Percentiles rank a stretch among this genome's conserved stretches.
Conservation (phyloP, 306 rosid genomes). For the cucumber (Cucumis sativus) region Cucumber_9930_V3 NC_026661.2:12595501-12596000, state of each 20-base stretch:
- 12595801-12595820: constrained; percentile 52
- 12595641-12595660: not conserved
- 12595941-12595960: too few relatives aligned
- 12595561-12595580: not conserved
- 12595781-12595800: not conserved
- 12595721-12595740: not conserved
- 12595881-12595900: constrained; percentile 97
- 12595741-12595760: not conserved
- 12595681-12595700: not conserved
- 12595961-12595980: too few relatives aligned
- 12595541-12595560: too few relatives aligned
- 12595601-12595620: not conserved
- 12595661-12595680: not conserved
- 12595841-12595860: constrained; percentile 75
- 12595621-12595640: not conserved
- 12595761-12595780: not conserved
- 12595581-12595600: not conserved
- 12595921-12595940: too few relatives aligned
- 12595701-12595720: not conserved
- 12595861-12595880: constrained; percentile 58
- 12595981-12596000: too few relatives aligned
- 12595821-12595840: constrained; percentile 86
- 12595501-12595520: too few relatives aligned
- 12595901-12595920: not conserved
- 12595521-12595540: too few relatives aligned